Evolutionary conservation across 176 grass and related monocot genomes (phyloP), one percentile per base, ranked within the genome.

Genomic region (Poa pratensis): DNA sequence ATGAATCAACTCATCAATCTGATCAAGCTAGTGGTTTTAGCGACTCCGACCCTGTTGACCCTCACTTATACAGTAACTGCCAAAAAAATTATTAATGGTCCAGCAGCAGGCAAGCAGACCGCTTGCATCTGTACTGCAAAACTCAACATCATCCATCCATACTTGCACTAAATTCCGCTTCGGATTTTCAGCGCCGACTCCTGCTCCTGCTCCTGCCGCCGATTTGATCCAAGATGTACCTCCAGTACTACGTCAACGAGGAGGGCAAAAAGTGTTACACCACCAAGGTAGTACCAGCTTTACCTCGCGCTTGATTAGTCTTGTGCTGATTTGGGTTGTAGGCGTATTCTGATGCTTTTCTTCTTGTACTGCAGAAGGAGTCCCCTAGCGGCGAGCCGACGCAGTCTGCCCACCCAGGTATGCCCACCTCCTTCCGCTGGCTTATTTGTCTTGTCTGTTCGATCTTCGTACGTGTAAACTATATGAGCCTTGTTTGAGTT

Each of bases 201-300:
- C 37, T 6, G 6, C 6, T 8, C 40, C 40, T 3, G 4, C 48
- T 50, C 48, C 48, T 50, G 48, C 48, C 30, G 9, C 58, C n/a
- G 30, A 35, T 16, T 64, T 9, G 49, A 75, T 60, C 77, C 49
- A 92, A 81, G 87, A 99, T 99, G 96, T 96, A 94, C 88, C 91
- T 99, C 20, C 93, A 96, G 80, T 94, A 72, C 76, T 99, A 95
- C 83, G 94, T 94, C 49, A 99, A 96, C 58, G 96, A 99, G 70
- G 91, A 99, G 43, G 96, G 96, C 0, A 86, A 40, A 92, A 99
- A 84, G 96, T 94, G 12, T 32, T 99, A 99, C 86, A 99, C 93
- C 64, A 94, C 93, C 57, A 95, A 99, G 92, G 94, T 94, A 19
- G 9, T 67, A 71, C 13, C 39, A 20, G 30, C 18, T 24, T 13